Base-by-base conservation (phyloP, 2,329 filamentous ascomycete genomes). In the Pleurostoma richardsiae region DNA sequence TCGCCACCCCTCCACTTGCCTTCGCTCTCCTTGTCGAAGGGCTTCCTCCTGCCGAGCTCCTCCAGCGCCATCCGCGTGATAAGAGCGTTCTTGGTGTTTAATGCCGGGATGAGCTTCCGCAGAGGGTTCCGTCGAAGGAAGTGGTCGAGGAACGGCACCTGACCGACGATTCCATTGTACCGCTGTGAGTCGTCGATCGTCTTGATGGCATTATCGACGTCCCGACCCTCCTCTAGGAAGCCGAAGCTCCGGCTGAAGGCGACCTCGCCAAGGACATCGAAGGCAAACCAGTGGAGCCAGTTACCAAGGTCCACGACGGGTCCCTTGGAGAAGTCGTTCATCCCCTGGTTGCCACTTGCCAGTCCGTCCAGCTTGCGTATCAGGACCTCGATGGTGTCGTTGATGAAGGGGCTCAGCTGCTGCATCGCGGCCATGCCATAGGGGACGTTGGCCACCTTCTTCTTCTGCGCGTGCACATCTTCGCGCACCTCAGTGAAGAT, bases 401-500 rank as follows among this genome's bases (percentile, higher is more conserved):
- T 66, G 55, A 79, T 76, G 46, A 74, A 76, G 10, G 70, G 70
- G 45, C 66, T 66, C 31, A 76, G 68, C 59, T 75, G 70, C 50
- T 73, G 69, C 74, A 77, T 77, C 6, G 72, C 70, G 0, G 70
- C 68, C 74, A 78, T 76, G 58, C 68, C 71, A 58, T 78, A 79
- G 0, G 74, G 72, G 33, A 73, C 69, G 42, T 73, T 74, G 52
- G 70, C 71, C 4, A 74, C 71, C 56, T 73, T 70, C 62, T 79
- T 80, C 67, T 78, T 79, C 49, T 69, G 66, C 0, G 74, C 74
- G 56, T 80, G 77, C n/a, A 75, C 71, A 5, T 71, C 65, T 59
- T 79, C 76, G 45, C 74, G 65, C 11, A 67, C 71, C 58, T 80
- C 76, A 39, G 77, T 79, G 61, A 80, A 80, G 57, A 80, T 79